Percentiles rank a stretch among this genome's conserved stretches.
Conservation (phyloP, 345 rosid species). For the Eucalyptus paniculata region DNA sequence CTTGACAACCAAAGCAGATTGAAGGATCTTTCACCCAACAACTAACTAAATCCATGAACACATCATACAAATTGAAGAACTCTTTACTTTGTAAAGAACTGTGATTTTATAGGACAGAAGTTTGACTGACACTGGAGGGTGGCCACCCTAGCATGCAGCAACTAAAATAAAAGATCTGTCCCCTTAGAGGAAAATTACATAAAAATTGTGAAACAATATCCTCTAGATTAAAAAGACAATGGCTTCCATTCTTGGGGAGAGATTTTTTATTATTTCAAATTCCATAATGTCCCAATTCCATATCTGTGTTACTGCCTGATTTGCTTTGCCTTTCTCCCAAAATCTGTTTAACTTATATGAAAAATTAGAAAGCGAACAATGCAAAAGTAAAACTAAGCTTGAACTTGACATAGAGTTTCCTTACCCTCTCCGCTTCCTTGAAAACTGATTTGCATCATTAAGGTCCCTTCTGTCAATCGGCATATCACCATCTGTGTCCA, state of each 20-base stretch:
- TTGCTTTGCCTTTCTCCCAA: background rate
- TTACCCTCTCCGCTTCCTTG: conserved; percentile 49
- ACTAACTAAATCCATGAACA: background rate
- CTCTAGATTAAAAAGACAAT: background rate
- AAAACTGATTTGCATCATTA: conserved; percentile 16
- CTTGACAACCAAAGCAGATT: background rate
- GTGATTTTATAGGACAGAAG: background rate
- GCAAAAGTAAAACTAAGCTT: background rate
- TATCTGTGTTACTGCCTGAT: background rate
- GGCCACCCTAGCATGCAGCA: background rate
- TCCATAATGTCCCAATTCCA: background rate
- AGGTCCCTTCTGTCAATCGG: conserved; percentile 17
- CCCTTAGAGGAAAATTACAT: background rate
- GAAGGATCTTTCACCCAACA: background rate
- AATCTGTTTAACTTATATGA: background rate
- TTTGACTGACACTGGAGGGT: background rate
- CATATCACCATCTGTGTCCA: conserved; percentile 20
- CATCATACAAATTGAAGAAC: background rate
- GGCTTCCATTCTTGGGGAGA: background rate
- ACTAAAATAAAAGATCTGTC: background rate
- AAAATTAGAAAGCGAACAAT: background rate
- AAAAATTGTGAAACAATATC: background rate
- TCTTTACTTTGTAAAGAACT: background rate
- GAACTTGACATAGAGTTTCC: background rate
- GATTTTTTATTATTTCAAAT: background rate